Evolutionary conservation across 768 basidiomycete species (phyloP).

Genomic region (Phylloporus sp.): DNA sequence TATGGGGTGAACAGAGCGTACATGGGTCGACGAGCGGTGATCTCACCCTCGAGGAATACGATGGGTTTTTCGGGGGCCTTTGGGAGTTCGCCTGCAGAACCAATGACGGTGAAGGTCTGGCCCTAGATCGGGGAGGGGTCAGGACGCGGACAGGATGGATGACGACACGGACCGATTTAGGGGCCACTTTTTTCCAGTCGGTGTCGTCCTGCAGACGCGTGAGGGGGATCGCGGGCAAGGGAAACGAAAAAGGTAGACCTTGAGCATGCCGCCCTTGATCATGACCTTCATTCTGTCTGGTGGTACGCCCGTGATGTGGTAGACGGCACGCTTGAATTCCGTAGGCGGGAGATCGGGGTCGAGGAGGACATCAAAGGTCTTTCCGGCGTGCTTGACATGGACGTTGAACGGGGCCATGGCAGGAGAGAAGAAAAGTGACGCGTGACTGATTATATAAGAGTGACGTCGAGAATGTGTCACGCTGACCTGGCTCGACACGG

Average conservation of each 20-base stretch:
- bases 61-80: conserved; percentile 75
- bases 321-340: conserved; percentile 80
- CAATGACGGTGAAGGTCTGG: conserved; percentile 90
- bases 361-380: conserved; percentile 63
- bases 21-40: not conserved
- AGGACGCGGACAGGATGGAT: conserved; percentile 3
- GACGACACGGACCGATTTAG: conserved; percentile 60
- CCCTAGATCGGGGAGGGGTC: conserved; percentile 43
- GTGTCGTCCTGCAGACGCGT: conserved; percentile 64
- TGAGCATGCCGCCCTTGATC: conserved; percentile 88
- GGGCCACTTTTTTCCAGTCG: conserved; percentile 75
- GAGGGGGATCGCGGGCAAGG: not conserved
- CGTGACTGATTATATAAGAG: conserved; percentile 29
- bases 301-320: conserved; percentile 80
- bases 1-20: conserved; percentile 11
- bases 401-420: conserved; percentile 68
- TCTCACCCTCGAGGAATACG: conserved; percentile 79
- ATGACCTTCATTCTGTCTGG: conserved; percentile 95
- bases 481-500: conserved; percentile 10
- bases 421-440: conserved; percentile 14
- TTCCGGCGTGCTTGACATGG: conserved; percentile 87
- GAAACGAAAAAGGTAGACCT: conserved; percentile 43
- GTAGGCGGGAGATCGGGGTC: conserved; percentile 64
- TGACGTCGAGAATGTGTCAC: conserved; percentile 14
- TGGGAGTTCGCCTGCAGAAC: conserved; percentile 87